Evolutionary conservation across 2,329 filamentous ascomycete species (phyloP).

Genomic region (Dactylellina parvicollis): DNA sequence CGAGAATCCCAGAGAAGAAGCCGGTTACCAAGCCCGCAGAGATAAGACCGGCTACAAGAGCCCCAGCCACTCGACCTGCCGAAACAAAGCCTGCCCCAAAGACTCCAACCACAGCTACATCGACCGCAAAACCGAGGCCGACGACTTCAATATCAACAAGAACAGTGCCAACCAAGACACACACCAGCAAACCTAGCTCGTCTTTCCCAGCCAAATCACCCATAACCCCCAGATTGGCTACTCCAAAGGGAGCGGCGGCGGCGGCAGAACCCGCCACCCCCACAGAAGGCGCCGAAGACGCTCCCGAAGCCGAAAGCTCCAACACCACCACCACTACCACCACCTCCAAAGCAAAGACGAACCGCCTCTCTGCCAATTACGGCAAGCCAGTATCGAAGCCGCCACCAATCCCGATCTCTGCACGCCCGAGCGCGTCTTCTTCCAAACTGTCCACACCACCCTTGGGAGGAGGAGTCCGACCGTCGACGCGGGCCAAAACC

Average conservation of each 20-base stretch:
- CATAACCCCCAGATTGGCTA: background rate
- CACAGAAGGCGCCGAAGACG: background rate
- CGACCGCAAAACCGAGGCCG: slow-evolving; percentile 10
- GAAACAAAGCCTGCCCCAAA: slow-evolving; percentile 26
- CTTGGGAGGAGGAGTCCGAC: slow-evolving; percentile 1
- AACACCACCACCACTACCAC: too few relatives aligned
- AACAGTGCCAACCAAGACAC: slow-evolving; percentile 10
- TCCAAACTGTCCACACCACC: slow-evolving; percentile 20
- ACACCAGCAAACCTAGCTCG: slow-evolving; percentile 22
- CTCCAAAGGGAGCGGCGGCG: slow-evolving; percentile 3
- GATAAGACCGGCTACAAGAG: background rate
- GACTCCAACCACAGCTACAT: slow-evolving; percentile 5
- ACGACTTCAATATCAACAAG: slow-evolving; percentile 12
- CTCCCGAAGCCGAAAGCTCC: slow-evolving; percentile 13
- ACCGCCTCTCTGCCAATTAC: slow-evolving; percentile 9
- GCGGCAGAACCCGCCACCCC: background rate
- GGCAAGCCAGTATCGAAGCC: slow-evolving; percentile 21
- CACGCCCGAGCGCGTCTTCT: slow-evolving; percentile 20
- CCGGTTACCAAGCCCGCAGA: slow-evolving; percentile 10
- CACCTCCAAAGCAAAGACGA: slow-evolving; percentile 8
- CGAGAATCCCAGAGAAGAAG: slow-evolving; percentile 9
- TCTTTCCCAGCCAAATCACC: slow-evolving; percentile 26
- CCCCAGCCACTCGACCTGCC: slow-evolving; percentile 11
- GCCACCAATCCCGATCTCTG: slow-evolving; percentile 29
- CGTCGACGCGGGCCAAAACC: slow-evolving; percentile 36